A percentile compares a stretch with the other conserved stretches of the same genome.
Conservation (phyloP, 2,329 filamentous ascomycete species). For the Mycosphaerella sp. region DNA sequence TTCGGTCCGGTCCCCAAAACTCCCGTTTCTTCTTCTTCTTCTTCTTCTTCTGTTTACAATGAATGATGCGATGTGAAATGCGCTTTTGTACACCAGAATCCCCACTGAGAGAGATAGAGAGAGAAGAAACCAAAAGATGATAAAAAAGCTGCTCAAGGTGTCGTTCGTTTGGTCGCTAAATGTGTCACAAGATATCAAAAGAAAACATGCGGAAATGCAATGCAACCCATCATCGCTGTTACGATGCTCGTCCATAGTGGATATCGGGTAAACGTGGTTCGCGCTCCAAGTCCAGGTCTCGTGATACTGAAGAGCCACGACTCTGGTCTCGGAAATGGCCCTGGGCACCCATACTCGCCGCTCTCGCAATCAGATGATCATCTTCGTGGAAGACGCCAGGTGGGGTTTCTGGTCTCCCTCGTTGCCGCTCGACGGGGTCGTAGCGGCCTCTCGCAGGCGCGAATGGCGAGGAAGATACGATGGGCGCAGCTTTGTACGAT, state of each 20-base stretch:
- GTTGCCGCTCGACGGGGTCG: constrained; percentile 25
- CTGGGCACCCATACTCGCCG: constrained; percentile 30
- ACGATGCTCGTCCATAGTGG: constrained; percentile 21
- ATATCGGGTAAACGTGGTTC: constrained; percentile 30
- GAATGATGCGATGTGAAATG: too few species aligned
- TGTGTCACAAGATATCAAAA: too few species aligned
- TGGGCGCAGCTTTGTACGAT: constrained; percentile 28
- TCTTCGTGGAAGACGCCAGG: constrained; percentile 15
- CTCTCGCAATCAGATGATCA: constrained; percentile 28
- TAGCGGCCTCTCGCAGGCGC: constrained; percentile 30
- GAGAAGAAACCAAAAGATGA: too few species aligned
- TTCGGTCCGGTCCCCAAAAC: too few species aligned
- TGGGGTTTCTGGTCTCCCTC: constrained; percentile 21
- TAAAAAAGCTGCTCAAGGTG: too few species aligned
- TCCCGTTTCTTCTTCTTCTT: too few species aligned
- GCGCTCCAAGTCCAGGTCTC: constrained; percentile 9
- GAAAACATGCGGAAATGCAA: too few species aligned
- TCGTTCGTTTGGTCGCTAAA: too few species aligned
- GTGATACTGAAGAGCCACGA: constrained; percentile 11
- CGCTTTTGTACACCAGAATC: too few species aligned
- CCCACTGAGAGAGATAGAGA: too few species aligned
- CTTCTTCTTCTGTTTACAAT: too few species aligned
- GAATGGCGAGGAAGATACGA: constrained; percentile 29
- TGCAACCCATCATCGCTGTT: background rate
- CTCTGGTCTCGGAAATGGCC: constrained; percentile 14